A percentile compares a stretch with the other conserved stretches of the same genome.
These are phyloP conservation scores for Limtongia smithiae DNA, from an alignment of 805 yeast species.

Conservation along the genomic window DNA sequence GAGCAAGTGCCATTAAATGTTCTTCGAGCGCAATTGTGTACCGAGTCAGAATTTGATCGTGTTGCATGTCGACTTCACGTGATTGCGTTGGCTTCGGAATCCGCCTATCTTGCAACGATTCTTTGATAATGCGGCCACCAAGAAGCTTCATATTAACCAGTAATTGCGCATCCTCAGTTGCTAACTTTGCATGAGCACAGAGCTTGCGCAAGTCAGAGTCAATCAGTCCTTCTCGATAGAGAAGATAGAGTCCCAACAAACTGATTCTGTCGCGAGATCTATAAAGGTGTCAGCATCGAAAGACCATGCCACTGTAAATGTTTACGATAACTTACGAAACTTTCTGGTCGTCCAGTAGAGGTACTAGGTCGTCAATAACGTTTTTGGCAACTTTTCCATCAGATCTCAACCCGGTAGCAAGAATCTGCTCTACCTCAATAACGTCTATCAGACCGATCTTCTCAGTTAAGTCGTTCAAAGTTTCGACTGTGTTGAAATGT, in stretches of 20 bases:
- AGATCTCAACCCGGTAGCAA: slow-evolving; percentile 66
- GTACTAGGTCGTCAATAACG: slow-evolving; percentile 60
- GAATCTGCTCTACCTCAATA: slow-evolving; percentile 81
- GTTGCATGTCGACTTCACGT: slow-evolving; percentile 28
- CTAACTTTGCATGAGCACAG: slow-evolving; percentile 49
- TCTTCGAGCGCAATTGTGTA: slow-evolving; percentile 66
- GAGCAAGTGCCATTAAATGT: slow-evolving; percentile 51
- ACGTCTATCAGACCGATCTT: slow-evolving; percentile 51
- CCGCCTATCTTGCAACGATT: slow-evolving; percentile 40
- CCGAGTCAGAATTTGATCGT: slow-evolving; percentile 46
- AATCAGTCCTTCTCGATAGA: slow-evolving; percentile 78
- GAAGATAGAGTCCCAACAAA: slow-evolving; percentile 65
- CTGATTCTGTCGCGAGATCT: slow-evolving; percentile 63
- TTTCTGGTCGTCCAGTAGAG: slow-evolving; percentile 43
- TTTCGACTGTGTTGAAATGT: slow-evolving; percentile 21
- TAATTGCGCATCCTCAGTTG: slow-evolving; percentile 47
- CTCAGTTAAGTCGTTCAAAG: slow-evolving; percentile 11
- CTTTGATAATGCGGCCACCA: slow-evolving; percentile 56
- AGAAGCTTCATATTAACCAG: slow-evolving; percentile 56
- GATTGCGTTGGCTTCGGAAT: slow-evolving; percentile 35
- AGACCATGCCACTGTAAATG: neutral
- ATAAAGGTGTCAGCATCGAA: neutral
- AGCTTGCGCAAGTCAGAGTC: slow-evolving; percentile 70
- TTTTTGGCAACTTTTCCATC: slow-evolving; percentile 60
- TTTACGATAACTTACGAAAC: slow-evolving; percentile 37